Percentiles rank a stretch among this genome's conserved stretches.
Conservation (phyloP, 352 stramenopile species). For the Phytophthora uliginosa region DNA sequence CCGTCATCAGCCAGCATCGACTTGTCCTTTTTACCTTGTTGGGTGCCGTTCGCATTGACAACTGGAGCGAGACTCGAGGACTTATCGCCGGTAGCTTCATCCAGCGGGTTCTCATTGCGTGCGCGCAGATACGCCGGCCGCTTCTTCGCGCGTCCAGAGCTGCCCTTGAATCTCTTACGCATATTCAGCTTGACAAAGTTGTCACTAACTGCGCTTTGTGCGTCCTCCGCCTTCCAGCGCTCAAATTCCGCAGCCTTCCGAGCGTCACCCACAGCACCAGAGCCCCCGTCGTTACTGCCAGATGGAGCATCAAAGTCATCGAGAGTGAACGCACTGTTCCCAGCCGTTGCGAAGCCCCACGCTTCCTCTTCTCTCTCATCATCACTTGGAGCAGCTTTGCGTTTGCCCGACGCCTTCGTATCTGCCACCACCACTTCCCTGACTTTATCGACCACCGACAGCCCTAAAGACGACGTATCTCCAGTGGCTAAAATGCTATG, state of each 20-base stretch:
- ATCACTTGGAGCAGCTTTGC: conserved; percentile 11
- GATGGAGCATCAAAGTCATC: conserved; percentile 49
- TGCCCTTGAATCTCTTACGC: conserved; percentile 80
- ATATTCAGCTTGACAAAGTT: conserved; percentile 89
- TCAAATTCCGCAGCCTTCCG: conserved; percentile 49
- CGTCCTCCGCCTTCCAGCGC: conserved; percentile 70
- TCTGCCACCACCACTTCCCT: neutral
- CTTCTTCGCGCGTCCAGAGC: conserved; percentile 74
- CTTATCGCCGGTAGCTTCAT: conserved; percentile 33
- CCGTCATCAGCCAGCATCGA: conserved; percentile 53
- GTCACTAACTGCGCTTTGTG: conserved; percentile 62
- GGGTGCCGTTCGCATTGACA: conserved; percentile 37
- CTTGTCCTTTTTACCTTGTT: conserved; percentile 40
- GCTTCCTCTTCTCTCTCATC: conserved; percentile 16
- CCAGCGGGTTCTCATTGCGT: conserved; percentile 31
- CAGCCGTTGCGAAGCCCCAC: conserved; percentile 50
- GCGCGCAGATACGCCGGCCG: conserved; percentile 72
- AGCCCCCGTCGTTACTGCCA: neutral
- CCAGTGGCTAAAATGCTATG: conserved; percentile 10
- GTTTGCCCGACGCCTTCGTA: conserved; percentile 15
- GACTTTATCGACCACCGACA: neutral
- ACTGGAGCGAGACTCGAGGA: conserved; percentile 19
- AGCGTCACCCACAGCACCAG: neutral
- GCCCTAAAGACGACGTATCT: neutral
- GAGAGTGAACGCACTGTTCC: conserved; percentile 37